Base-by-base conservation (phyloP, 768 basidiomycete genomes). In the Tylopilus sp. region DNA sequence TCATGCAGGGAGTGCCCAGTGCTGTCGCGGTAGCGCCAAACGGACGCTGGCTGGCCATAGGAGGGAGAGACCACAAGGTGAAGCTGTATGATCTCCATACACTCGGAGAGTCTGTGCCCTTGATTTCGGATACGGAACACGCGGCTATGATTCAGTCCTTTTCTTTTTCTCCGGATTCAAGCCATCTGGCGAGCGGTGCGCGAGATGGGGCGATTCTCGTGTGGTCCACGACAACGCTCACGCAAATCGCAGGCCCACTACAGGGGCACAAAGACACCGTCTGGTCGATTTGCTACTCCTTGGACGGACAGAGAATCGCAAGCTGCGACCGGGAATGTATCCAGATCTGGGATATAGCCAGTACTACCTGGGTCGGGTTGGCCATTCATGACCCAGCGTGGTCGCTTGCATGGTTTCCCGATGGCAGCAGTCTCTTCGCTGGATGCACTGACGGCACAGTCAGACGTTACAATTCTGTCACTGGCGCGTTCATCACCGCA, bases 351-450 rank as follows among this genome's bases (percentile, higher is more conserved):
- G 44, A 65, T 10, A 28, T 17, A 7, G 17, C 28, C 13, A 26
- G 22, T 4, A 4, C 21, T 15, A 49, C 47, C 17, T 45, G 63
- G 40, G 20, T 28, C 3, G 36, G 35, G 1, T 3, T 48, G 7
- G 2, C 23, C 13, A 53, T 63, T 33, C 5, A 6, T 1, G 60
- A 51, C 17, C 15, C n/a, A 23, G 60, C 60, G 1, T 59, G 60
- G 60, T 64, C 63, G 15, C 54, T 64, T 18, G 56, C 40, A 13
- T 64, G 63, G 63, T 53, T 60, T 23, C 10, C 42, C 2, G 54
- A 56, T 7, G 47, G 58, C 26, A n/a, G 35, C 17, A n/a, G 39
- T 26, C 38, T 64, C 48, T 41, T 65, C 6, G 51, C 47, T 26
- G 63, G 63, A 3, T 60, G 60, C 23, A 15, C 56, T 13, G 40